Evolutionary conservation across 2,329 filamentous ascomycete genomes (phyloP).

Genomic region (Aspergillus proliferans): DNA sequence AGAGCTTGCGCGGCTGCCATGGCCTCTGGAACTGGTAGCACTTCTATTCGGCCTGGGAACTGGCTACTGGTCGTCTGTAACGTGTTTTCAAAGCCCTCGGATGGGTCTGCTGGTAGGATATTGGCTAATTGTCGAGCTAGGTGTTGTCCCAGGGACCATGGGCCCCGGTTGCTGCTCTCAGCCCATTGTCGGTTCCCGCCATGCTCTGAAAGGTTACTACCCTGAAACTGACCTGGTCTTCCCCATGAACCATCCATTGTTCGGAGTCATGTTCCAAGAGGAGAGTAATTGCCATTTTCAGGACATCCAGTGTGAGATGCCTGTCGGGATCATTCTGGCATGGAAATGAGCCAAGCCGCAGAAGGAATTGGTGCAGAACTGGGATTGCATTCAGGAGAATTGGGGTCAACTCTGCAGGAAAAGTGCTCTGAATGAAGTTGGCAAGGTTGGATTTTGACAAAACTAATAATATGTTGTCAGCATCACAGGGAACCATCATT

Average conservation of each 20-base stretch:
- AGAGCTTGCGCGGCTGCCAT: no score
- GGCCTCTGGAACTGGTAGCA: no score
- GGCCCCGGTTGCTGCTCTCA: no score
- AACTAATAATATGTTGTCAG: not conserved
- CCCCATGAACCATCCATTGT: not conserved
- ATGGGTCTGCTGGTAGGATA: no score
- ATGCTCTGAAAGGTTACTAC: not conserved
- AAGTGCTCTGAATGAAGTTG: not conserved
- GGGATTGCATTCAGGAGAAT: not conserved
- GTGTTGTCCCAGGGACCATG: no score
- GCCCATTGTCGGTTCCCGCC: no score
- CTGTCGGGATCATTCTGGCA: conserved; percentile 1
- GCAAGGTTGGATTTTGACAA: not conserved
- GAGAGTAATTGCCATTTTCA: not conserved
- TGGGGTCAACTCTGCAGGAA: not conserved
- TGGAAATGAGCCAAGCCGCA: conserved; percentile 1
- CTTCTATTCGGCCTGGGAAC: no score
- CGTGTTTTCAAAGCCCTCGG: no score
- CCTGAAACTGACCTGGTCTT: not conserved
- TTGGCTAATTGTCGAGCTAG: no score
- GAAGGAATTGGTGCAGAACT: not conserved
- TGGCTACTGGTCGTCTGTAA: no score
- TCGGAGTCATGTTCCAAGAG: not conserved
- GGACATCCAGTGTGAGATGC: not conserved
- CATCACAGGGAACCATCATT: not conserved